These are phyloP conservation scores for Aspergillus melleus DNA, from an alignment of 2,329 filamentous ascomycete genomes.

Conservation along the genomic window DNA sequence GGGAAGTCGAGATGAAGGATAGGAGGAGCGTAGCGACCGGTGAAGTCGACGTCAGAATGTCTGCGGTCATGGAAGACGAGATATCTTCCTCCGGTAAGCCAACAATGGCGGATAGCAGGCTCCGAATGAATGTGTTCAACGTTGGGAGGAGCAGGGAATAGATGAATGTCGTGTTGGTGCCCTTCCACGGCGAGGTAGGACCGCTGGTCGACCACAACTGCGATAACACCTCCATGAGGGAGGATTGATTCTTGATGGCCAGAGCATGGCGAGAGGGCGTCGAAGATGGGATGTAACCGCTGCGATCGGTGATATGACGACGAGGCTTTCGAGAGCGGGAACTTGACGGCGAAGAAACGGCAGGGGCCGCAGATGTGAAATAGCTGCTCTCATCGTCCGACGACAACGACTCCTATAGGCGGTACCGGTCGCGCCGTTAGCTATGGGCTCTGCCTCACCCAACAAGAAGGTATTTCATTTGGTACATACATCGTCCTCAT, in stretches of 20 bases:
- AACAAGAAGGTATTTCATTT: background rate
- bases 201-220: constrained; percentile 89
- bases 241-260: constrained; percentile 71
- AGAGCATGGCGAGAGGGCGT: constrained; percentile 61
- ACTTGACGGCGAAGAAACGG: constrained; percentile 43
- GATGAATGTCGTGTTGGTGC: constrained; percentile 87
- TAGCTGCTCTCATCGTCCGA: constrained; percentile 79
- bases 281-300: constrained; percentile 45
- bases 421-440: background rate
- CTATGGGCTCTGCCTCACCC: background rate
- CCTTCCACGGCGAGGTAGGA: constrained; percentile 90
- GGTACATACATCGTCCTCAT: constrained; percentile 12
- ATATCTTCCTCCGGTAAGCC: constrained; percentile 79
- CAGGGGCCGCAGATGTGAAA: constrained; percentile 66
- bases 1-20: constrained; percentile 62
- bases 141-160: constrained; percentile 85
- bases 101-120: constrained; percentile 83
- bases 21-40: constrained; percentile 80
- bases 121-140: constrained; percentile 87
- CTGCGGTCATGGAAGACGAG: constrained; percentile 57
- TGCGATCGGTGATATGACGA: constrained; percentile 47
- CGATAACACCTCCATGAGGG: constrained; percentile 80
- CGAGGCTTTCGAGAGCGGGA: constrained; percentile 39
- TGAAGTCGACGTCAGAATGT: constrained; percentile 78
- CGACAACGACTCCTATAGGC: constrained; percentile 40